Base-by-base conservation (phyloP, 2,329 filamentous ascomycete species). In the Microdochium trichocladiopsis region DNA sequence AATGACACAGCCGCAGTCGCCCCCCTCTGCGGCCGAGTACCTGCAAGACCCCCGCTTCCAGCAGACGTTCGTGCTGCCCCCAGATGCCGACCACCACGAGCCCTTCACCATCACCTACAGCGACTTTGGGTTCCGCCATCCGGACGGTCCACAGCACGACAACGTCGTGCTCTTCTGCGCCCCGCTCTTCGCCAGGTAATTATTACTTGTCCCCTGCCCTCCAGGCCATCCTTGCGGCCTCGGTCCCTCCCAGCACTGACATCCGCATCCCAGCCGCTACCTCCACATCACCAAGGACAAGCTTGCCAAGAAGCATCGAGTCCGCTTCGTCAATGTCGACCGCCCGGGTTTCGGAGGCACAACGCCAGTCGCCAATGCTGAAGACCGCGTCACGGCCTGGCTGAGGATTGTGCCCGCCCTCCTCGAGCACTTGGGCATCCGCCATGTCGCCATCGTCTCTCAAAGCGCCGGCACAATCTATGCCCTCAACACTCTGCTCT, bases 301-400 rank as follows among this genome's bases (percentile, higher is more conserved):
- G 2, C 52, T 68, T 2, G 69, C 67, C 16, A 63, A 61, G 49
- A 49, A 56, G 36, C 57, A 68, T 54, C 55, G 60, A 21, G 55
- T 71, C 21, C 66, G 68, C 28, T 60, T 71, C 47, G 60, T 71
- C 52, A 54, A 56, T 51, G 52, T 58, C 0, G 68, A 72, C 53
- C 56, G 69, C 5, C 69, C 70, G 0, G 69, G 69, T 9, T 62
- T 71, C 43, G 69, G 69, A 11, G 61, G 63, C 8, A 69, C 67
- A 5, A 63, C 63, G 16, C 53, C 60, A 8, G 64, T 62, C 1
- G 51, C 54, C 4, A 50, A 57, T 0, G 41, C 55, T 6, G 41
- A 45, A 5, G 49, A 61, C 16, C 55, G 60, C 11, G 52, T 70
- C 41, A 50, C 25, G 2, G 48, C 61, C 8, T 69, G 64, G 63